Percentiles rank a stretch among this genome's conserved stretches.
Evolutionary conservation across 2,329 filamentous ascomycete species (phyloP).

Genomic region (Magnaporthales sp.): DNA sequence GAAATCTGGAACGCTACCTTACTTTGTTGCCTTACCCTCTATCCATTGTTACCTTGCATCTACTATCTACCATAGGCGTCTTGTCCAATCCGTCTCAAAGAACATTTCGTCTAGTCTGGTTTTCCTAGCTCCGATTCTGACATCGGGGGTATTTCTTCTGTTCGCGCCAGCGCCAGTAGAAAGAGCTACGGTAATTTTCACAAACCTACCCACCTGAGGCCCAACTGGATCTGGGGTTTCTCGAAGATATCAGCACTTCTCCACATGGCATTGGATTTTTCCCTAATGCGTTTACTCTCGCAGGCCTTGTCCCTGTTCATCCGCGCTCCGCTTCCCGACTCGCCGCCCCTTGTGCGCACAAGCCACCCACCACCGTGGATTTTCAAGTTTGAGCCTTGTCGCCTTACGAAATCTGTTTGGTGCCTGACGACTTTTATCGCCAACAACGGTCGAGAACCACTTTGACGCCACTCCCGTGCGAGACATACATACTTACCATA

Average conservation of each 20-base stretch:
- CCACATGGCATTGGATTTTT: background rate
- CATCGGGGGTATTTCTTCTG: background rate
- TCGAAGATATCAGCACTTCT: background rate
- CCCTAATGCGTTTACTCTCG: background rate
- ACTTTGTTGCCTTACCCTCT: background rate
- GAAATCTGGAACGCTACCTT: background rate
- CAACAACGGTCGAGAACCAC: background rate
- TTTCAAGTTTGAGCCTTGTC: background rate
- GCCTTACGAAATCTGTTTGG: background rate
- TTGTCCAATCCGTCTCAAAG: background rate
- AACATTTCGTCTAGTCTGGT: background rate
- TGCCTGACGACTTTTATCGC: slow-evolving; percentile 1
- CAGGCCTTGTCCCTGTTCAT: background rate
- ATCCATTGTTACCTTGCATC: background rate
- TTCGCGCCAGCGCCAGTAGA: background rate
- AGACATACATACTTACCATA: background rate
- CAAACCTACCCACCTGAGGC: background rate
- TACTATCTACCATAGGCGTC: background rate
- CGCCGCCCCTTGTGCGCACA: background rate
- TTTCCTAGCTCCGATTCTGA: background rate
- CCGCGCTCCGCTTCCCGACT: no score
- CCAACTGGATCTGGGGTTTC: background rate
- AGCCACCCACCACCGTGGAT: background rate
- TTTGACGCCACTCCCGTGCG: background rate
- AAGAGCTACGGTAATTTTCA: background rate